Evolutionary conservation across 2,329 filamentous ascomycete species (phyloP), one percentile per base, ranked within the genome.

Genomic region (Diaporthe sp.): DNA sequence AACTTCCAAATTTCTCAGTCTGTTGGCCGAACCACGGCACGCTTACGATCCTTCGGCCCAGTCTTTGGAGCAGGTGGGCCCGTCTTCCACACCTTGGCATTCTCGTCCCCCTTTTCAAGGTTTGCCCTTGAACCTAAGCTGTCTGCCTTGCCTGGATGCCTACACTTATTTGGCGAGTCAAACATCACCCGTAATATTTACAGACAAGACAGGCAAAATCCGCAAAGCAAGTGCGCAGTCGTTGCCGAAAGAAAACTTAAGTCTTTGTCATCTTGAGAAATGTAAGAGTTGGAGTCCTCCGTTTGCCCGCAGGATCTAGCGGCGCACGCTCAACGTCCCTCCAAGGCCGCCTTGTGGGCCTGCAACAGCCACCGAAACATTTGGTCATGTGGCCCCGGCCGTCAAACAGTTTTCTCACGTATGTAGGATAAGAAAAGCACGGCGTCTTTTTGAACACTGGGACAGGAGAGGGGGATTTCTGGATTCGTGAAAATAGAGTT

Each of bases 331-430:
- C 34, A 53, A 15, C 37, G 8, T 28, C 5, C 17, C 13, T 31
- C 2, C 42, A n/a, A 39, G 65, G 47, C 63, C 65, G 47, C 4
- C 22, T 13, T 22, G 4, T 25, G 44, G 65, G 49, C 49, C 65
- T 68, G 65, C 65, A 68, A 70, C 49, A 55, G 49, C 34, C 47
- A 70, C 49, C 34, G 47, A 70, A 55, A 55, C 65, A 70, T 28
- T 20, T 42, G 12, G 25, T 25, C 47, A 12, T 70, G 5, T 17
- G 65, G 31, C 22, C 31, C 2, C 4, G 65, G n/a, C 65, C 65
- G 8, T 22, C 10, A 22, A 22, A 55, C 34, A 6, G 5, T 10
- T 39, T 22, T 2, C 31, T 37, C n/a, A 13, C 25, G 15, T 5
- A 15, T n/a, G n/a, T 7, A 7, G 4, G 12, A 28, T 17, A 8